Evolutionary conservation across 495 filamentous ascomycete genomes (phyloP).

Genomic region (Apodospora peruviana): DNA sequence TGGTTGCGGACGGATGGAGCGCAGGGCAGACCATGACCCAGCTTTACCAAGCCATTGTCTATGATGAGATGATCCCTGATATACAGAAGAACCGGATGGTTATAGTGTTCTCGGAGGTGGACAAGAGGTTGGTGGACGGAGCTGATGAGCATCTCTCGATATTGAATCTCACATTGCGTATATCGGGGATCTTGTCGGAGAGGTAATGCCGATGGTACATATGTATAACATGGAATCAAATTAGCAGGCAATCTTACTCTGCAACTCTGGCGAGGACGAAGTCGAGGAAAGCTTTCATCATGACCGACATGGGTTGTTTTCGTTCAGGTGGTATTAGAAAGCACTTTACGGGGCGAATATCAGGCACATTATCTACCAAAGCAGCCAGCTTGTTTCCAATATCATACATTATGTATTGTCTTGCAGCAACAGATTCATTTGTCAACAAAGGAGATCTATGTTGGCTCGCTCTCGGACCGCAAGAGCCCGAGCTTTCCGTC

Average conservation of each 20-base stretch:
- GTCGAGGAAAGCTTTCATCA: too few relatives aligned
- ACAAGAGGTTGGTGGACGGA: constrained; percentile 95
- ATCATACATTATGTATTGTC: too few relatives aligned
- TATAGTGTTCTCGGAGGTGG: constrained; percentile 81
- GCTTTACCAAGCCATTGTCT: constrained; percentile 79
- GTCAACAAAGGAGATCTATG: too few relatives aligned
- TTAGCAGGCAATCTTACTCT: too few relatives aligned
- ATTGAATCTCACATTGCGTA: constrained; percentile 73
- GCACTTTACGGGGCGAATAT: too few relatives aligned
- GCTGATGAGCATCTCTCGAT: constrained; percentile 92
- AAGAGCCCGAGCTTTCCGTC: constrained; percentile 43
- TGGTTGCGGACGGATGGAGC: constrained; percentile 97
- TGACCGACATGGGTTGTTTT: too few relatives aligned
- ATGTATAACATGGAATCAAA: too few relatives aligned
- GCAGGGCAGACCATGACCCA: constrained; percentile 79
- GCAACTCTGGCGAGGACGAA: too few relatives aligned
- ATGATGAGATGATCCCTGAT: constrained; percentile 76
- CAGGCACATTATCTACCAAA: too few relatives aligned
- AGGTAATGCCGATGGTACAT: constrained; percentile 18
- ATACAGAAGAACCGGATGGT: constrained; percentile 87
- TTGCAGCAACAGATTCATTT: too few relatives aligned
- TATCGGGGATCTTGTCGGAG: constrained; percentile 65
- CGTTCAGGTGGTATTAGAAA: too few relatives aligned
- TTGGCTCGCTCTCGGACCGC: constrained; percentile 16
- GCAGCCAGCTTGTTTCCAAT: too few relatives aligned